These are phyloP conservation scores for Blumeria graminis DNA, from an alignment of 2,329 filamentous ascomycete genomes.

Conservation along the genomic window DNA sequence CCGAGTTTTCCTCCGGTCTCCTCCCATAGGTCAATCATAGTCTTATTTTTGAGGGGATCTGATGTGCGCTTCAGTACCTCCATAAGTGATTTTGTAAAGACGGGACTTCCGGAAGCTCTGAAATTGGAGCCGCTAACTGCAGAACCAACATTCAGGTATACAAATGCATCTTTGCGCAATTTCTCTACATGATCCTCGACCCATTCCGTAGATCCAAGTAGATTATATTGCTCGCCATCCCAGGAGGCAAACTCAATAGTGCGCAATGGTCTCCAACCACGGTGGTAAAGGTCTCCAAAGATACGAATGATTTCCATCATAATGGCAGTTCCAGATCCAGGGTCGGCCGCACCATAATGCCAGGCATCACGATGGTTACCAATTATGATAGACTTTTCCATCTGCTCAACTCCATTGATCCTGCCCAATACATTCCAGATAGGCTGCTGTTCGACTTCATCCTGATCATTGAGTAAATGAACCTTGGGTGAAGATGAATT, in stretches of 20 bases:
- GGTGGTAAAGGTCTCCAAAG: conserved; percentile 50
- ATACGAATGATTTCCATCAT: conserved; percentile 75
- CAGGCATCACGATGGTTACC: conserved; percentile 88
- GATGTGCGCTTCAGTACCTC: conserved; percentile 50
- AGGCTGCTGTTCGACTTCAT: conserved; percentile 56
- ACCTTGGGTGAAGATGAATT: conserved; percentile 51
- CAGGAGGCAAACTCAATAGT: conserved; percentile 93
- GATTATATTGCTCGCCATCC: conserved; percentile 84
- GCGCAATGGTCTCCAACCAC: conserved; percentile 77
- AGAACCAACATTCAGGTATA: conserved; percentile 78
- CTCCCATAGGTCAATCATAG: conserved; percentile 58
- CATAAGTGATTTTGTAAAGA: conserved; percentile 48
- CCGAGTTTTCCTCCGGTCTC: conserved; percentile 33
- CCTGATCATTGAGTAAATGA: conserved; percentile 64
- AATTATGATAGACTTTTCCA: conserved; percentile 62
- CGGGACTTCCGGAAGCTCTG: conserved; percentile 54
- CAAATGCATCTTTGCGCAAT: conserved; percentile 51
- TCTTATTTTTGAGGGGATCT: conserved; percentile 48
- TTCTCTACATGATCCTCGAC: conserved; percentile 63
- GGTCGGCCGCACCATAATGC: conserved; percentile 69
- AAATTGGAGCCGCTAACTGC: conserved; percentile 57
- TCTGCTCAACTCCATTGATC: conserved; percentile 64
- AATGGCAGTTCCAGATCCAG: conserved; percentile 71
- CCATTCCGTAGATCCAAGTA: conserved; percentile 82
- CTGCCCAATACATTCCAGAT: conserved; percentile 84